Percentiles rank a stretch among this genome's conserved stretches.
Evolutionary conservation across 2,329 filamentous ascomycete genomes (phyloP).

Genomic region (Chaetomium sp.): DNA sequence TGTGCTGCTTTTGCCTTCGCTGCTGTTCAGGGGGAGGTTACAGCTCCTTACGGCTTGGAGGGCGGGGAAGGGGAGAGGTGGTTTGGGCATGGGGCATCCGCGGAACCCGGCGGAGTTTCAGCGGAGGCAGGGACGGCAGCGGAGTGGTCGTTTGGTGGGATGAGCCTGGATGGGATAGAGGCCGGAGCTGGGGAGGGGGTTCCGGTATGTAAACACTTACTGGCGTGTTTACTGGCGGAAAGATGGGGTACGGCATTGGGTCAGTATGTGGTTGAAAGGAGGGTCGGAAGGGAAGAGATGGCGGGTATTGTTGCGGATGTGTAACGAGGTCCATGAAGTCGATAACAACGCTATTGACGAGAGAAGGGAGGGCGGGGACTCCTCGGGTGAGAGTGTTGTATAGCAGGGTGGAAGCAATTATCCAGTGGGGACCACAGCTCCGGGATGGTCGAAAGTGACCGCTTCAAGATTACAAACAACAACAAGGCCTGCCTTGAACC

Average conservation of each 20-base stretch:
- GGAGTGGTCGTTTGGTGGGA: constrained; percentile 53
- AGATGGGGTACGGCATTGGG: constrained; percentile 62
- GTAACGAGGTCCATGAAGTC: constrained; percentile 26
- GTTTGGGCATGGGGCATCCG: not conserved
- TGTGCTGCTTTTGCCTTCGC: constrained; percentile 83
- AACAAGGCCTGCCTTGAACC: not conserved
- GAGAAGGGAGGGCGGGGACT: not conserved
- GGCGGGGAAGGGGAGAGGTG: not conserved
- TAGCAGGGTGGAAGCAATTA: not conserved
- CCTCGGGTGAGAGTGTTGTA: too few species aligned
- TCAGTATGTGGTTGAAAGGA: constrained; percentile 55
- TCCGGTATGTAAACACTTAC: constrained; percentile 82
- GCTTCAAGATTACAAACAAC: not conserved
- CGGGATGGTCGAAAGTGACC: not conserved
- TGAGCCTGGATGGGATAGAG: constrained; percentile 44
- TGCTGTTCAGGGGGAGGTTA: constrained; percentile 41
- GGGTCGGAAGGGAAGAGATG: constrained; percentile 65
- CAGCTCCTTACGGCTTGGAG: not conserved
- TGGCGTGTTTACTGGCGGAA: constrained; percentile 78
- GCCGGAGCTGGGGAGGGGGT: constrained; percentile 39
- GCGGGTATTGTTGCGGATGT: constrained; percentile 66
- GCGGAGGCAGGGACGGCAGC: not conserved
- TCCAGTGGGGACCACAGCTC: not conserved
- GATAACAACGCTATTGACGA: not conserved
- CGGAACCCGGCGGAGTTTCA: constrained; percentile 25